Percentiles rank a stretch among this genome's conserved stretches.
Evolutionary conservation across 176 grass and related monocot genomes (phyloP).

Genomic region (Rhynchospora tenuis): DNA sequence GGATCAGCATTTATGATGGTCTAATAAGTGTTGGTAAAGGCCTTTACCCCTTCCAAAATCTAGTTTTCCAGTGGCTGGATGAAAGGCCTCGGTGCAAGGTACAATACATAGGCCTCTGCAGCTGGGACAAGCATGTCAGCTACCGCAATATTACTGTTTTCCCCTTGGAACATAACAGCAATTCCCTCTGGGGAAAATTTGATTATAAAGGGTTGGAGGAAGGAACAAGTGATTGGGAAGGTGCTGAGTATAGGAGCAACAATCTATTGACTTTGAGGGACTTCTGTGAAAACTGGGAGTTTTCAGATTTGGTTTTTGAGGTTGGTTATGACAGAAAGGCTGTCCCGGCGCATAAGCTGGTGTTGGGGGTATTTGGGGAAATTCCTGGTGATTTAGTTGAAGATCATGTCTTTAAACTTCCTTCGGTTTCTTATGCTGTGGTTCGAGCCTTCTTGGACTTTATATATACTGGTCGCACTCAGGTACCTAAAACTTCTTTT

Average conservation of each 20-base stretch:
- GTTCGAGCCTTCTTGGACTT: constrained; percentile 67
- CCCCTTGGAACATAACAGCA: constrained; percentile 54
- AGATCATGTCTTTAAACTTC: constrained; percentile 46
- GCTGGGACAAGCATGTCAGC: constrained; percentile 92
- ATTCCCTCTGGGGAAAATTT: constrained; percentile 60
- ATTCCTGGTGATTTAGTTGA: constrained; percentile 40
- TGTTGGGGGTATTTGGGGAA: constrained; percentile 65
- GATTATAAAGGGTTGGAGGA: constrained; percentile 38
- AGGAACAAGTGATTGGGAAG: constrained; percentile 20
- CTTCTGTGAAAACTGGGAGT: constrained; percentile 82
- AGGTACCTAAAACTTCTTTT: no score
- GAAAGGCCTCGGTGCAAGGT: constrained; percentile 55
- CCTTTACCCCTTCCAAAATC: constrained; percentile 61
- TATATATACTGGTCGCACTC: constrained; percentile 70
- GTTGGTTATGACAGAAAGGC: constrained; percentile 56
- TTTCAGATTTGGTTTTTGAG: constrained; percentile 66
- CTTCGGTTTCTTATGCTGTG: constrained; percentile 59
- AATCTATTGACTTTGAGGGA: constrained; percentile 40
- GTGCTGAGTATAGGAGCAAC: constrained; percentile 28
- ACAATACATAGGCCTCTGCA: constrained; percentile 76
- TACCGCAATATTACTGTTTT: constrained; percentile 85
- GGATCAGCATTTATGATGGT: constrained; percentile 91
- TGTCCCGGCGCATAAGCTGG: constrained; percentile 68
- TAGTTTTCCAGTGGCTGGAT: constrained; percentile 79
- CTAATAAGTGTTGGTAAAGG: constrained; percentile 76